Percentiles rank a stretch among this genome's conserved stretches.
These are phyloP conservation scores for Backusella parvicylindrica DNA, from an alignment of 192 early-diverging fungal genomes.

Conservation along the genomic window DNA sequence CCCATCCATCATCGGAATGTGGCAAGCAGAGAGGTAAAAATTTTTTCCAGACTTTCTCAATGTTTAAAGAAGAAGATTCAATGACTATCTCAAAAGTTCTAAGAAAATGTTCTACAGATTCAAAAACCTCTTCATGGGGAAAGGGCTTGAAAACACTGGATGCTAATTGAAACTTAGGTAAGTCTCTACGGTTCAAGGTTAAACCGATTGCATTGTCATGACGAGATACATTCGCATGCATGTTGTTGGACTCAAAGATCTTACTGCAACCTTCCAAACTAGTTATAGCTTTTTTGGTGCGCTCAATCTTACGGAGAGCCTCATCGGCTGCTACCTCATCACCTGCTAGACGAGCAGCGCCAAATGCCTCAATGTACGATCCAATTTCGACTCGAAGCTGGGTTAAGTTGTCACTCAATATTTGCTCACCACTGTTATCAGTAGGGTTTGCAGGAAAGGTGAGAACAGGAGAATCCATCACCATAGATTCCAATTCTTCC, in stretches of 20 bases:
- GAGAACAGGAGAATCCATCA: too few relatives aligned
- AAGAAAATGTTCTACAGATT: background rate
- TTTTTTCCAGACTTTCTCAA: background rate
- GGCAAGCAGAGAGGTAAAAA: background rate
- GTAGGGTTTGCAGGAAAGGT: too few relatives aligned
- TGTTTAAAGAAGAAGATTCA: background rate
- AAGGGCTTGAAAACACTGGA: background rate
- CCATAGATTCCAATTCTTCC: too few relatives aligned
- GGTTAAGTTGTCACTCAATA: too few relatives aligned
- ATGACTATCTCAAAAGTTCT: background rate
- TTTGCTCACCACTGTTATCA: too few relatives aligned
- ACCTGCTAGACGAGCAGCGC: too few relatives aligned
- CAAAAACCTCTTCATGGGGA: background rate
- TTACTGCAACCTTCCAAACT: background rate
- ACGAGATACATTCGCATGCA: background rate
- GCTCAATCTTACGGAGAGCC: background rate
- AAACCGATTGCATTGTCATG: background rate
- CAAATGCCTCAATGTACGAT: too few relatives aligned
- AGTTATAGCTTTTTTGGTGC: background rate
- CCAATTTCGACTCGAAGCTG: too few relatives aligned
- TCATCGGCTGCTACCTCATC: too few relatives aligned
- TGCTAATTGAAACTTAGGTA: background rate
- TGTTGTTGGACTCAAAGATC: background rate
- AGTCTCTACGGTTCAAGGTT: background rate
- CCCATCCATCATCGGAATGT: background rate